These are phyloP conservation scores for Malus sieversii DNA, from an alignment of 306 rosid species.

Conservation along the genomic window DNA sequence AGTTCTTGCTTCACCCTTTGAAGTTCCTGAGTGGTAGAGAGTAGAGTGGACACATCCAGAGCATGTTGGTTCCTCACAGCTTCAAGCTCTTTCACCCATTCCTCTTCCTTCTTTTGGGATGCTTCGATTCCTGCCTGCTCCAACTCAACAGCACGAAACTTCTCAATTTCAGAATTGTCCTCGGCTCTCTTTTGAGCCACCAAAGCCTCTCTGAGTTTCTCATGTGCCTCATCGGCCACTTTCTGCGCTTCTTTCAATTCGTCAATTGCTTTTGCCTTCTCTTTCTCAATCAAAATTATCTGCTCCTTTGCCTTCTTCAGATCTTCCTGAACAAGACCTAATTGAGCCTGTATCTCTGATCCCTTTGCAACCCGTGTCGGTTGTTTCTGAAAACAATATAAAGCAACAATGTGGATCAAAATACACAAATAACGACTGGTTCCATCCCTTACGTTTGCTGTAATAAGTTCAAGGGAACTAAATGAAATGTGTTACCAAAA, in stretches of 20 bases:
- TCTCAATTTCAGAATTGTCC: conserved; percentile 86
- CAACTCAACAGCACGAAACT: conserved; percentile 87
- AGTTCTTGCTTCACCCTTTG: conserved; percentile 75
- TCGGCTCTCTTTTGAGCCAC: conserved; percentile 86
- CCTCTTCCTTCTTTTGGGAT: conserved; percentile 72
- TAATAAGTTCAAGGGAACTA: not conserved
- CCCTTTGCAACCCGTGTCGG: conserved; percentile 51
- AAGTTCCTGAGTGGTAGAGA: conserved; percentile 77
- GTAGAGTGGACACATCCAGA: conserved; percentile 69
- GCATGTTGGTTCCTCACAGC: conserved; percentile 80
- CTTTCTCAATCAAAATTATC: conserved; percentile 59
- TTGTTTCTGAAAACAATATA: conserved; percentile 49
- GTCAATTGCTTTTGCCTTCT: conserved; percentile 53
- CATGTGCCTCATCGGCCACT: conserved; percentile 73
- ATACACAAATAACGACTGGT: not conserved
- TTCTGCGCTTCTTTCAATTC: conserved; percentile 79
- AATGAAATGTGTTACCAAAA: not conserved
- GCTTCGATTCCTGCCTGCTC: conserved; percentile 95
- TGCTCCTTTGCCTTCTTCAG: conserved; percentile 85
- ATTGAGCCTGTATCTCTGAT: conserved; percentile 61
- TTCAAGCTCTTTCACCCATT: conserved; percentile 80
- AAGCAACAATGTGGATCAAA: conserved; percentile 18
- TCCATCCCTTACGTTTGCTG: no score
- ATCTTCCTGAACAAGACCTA: conserved; percentile 70
- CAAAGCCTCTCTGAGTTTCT: conserved; percentile 76